A percentile compares a stretch with the other conserved stretches of the same genome.
phyloP scores from a whole-genome alignment of 805 yeast genomes.

The Lipomyces yamanashiensis region DNA sequence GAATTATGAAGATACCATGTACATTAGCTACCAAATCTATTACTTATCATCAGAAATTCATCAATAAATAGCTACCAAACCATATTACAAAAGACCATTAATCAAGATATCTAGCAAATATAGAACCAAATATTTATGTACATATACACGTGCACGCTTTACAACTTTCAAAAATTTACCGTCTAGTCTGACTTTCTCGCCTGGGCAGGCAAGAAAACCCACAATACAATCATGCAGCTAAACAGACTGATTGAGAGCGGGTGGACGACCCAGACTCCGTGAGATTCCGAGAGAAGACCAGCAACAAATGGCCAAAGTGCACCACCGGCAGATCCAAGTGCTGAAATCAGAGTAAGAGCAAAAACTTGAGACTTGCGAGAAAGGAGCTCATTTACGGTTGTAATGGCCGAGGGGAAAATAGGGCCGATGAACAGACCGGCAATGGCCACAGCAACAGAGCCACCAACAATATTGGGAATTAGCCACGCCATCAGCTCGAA shows the following conservation, averaged over 20 bases:
- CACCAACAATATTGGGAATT: slow-evolving; percentile 51
- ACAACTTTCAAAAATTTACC: background rate
- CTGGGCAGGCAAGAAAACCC: slow-evolving; percentile 32
- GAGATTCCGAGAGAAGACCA: slow-evolving; percentile 52
- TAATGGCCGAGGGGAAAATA: slow-evolving; percentile 69
- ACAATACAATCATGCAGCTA: slow-evolving; percentile 34
- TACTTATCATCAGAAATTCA: too few relatives aligned
- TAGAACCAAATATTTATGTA: too few relatives aligned
- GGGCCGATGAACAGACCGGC: slow-evolving; percentile 71
- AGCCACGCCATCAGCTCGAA: slow-evolving; percentile 55
- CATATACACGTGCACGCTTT: too few relatives aligned
- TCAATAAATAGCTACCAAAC: too few relatives aligned
- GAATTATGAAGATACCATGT: too few relatives aligned
- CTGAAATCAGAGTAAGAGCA: slow-evolving; percentile 74
- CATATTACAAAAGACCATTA: too few relatives aligned
- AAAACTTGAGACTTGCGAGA: slow-evolving; percentile 63
- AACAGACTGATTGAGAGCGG: slow-evolving; percentile 38
- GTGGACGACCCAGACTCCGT: slow-evolving; percentile 38
- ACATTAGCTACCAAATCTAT: too few relatives aligned
- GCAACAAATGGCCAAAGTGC: slow-evolving; percentile 69
- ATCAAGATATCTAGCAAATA: too few relatives aligned
- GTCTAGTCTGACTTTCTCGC: slow-evolving; percentile 8
- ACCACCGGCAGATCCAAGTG: slow-evolving; percentile 82
- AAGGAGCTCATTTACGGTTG: slow-evolving; percentile 62
- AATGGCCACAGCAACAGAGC: slow-evolving; percentile 53